phyloP scores from a whole-genome alignment of 2,329 filamentous ascomycete species.

The Diaporthe caulivora region DNA sequence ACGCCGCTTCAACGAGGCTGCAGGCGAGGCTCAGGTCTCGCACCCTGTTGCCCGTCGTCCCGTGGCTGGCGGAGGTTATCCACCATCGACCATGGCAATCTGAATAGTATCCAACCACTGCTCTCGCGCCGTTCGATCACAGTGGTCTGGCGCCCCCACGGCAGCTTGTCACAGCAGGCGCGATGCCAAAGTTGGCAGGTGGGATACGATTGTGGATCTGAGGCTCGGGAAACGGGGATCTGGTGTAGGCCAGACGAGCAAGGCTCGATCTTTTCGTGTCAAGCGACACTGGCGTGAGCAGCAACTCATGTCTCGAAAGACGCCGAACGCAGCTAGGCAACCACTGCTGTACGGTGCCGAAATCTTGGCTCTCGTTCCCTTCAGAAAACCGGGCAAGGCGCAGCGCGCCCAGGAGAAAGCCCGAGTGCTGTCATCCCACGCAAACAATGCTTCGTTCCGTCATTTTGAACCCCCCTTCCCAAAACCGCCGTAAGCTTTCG shows the following conservation, averaged over 20 bases:
- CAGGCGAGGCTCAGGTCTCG: slow-evolving; percentile 29
- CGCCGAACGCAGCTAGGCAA: neutral
- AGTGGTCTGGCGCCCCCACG: slow-evolving; percentile 7
- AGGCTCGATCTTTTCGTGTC: slow-evolving; percentile 7
- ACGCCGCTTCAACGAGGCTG: slow-evolving; percentile 33
- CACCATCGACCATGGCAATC: neutral
- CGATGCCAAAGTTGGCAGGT: slow-evolving; percentile 29
- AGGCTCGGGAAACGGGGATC: slow-evolving; percentile 29
- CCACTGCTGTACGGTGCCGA: slow-evolving; percentile 6
- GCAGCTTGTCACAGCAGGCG: slow-evolving; percentile 9
- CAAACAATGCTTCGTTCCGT: slow-evolving; percentile 11
- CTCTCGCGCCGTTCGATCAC: neutral
- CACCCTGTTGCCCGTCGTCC: slow-evolving; percentile 14
- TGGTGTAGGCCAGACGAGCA: slow-evolving; percentile 17
- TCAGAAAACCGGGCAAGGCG: neutral
- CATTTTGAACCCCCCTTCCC: slow-evolving; percentile 4
- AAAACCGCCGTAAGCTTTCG: neutral
- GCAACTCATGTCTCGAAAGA: neutral
- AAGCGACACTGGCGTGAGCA: slow-evolving; percentile 16
- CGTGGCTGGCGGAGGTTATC: neutral
- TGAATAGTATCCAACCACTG: neutral
- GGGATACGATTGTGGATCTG: slow-evolving; percentile 26
- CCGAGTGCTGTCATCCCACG: slow-evolving; percentile 14
- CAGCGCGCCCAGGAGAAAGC: neutral
- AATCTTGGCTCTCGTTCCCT: slow-evolving; percentile 10